phyloP scores from a whole-genome alignment of 306 rosid species.

The Neltuma alba region DNA sequence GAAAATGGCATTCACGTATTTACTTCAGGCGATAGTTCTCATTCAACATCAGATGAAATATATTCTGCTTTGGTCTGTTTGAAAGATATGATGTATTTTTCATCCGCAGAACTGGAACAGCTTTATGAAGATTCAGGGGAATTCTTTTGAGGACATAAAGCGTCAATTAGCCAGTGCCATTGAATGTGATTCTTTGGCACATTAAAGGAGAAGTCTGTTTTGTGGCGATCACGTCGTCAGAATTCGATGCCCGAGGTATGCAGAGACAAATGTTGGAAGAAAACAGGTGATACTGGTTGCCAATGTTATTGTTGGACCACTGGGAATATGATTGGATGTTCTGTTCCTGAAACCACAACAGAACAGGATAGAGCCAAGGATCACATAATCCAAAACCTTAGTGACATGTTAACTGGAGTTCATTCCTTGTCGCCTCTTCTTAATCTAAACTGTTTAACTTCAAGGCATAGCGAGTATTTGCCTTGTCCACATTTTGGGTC shows the following conservation, averaged over 20 bases:
- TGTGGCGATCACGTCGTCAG: conserved; percentile 14
- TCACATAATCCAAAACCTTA: not conserved
- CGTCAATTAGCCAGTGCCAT: conserved; percentile 28
- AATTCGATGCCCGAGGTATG: conserved; percentile 30
- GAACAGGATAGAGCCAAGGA: not conserved
- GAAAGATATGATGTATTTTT: conserved; percentile 44
- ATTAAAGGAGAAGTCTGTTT: conserved; percentile 17
- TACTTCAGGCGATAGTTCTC: conserved; percentile 66
- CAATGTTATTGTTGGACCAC: not conserved
- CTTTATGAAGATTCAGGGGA: conserved; percentile 34
- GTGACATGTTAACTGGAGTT: not conserved
- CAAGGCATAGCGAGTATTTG: not conserved
- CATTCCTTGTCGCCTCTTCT: not conserved
- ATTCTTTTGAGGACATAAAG: conserved; percentile 29
- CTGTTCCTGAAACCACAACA: not conserved
- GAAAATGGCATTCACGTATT: conserved; percentile 65
- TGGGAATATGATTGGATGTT: conserved; percentile 7
- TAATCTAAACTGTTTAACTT: not conserved
- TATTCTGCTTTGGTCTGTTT: conserved; percentile 55
- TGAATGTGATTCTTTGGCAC: conserved; percentile 25
- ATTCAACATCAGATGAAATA: conserved; percentile 55
- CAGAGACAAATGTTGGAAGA: conserved; percentile 14
- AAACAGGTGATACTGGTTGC: not conserved
- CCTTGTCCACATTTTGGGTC: not conserved
- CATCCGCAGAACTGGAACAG: conserved; percentile 42